Evolutionary conservation across 768 basidiomycete genomes (phyloP).

Genomic region (Kwoniella sp.): DNA sequence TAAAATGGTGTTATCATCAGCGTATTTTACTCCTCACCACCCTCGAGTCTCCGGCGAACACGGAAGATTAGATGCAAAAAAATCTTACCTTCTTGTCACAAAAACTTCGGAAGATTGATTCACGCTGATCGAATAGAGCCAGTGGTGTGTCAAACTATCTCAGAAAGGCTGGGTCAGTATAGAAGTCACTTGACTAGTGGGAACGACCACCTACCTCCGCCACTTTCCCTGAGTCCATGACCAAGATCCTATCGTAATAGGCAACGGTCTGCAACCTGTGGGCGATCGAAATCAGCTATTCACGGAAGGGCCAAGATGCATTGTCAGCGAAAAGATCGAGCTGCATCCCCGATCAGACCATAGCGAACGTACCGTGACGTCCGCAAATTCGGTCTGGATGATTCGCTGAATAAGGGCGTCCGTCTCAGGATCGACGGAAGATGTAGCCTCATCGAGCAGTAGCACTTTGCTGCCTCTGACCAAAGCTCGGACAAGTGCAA

Average conservation of each 20-base stretch:
- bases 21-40: too few relatives aligned
- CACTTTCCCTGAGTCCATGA: constrained; percentile 49
- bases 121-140: constrained; percentile 48
- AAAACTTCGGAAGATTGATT: constrained; percentile 69
- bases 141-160: constrained; percentile 43
- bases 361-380: constrained; percentile 31
- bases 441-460: constrained; percentile 62
- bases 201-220: constrained; percentile 36
- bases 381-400: constrained; percentile 64
- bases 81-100: constrained; percentile 58
- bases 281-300: constrained; percentile 39
- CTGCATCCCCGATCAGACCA: too few relatives aligned
- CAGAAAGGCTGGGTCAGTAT: not conserved
- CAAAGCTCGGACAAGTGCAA: constrained; percentile 66
- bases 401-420: constrained; percentile 66
- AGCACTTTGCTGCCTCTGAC: constrained; percentile 67
- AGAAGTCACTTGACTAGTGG: not conserved
- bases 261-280: constrained; percentile 50
- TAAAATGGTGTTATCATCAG: not conserved
- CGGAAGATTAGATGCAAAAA: not conserved
- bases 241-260: constrained; percentile 54
- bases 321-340: not conserved
- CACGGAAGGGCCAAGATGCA: not conserved
- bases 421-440: constrained; percentile 61
- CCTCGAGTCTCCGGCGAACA: too few relatives aligned